Conservation (phyloP, 1,284 basidiomycete species). For the Moesziomyces sp. region DNA sequence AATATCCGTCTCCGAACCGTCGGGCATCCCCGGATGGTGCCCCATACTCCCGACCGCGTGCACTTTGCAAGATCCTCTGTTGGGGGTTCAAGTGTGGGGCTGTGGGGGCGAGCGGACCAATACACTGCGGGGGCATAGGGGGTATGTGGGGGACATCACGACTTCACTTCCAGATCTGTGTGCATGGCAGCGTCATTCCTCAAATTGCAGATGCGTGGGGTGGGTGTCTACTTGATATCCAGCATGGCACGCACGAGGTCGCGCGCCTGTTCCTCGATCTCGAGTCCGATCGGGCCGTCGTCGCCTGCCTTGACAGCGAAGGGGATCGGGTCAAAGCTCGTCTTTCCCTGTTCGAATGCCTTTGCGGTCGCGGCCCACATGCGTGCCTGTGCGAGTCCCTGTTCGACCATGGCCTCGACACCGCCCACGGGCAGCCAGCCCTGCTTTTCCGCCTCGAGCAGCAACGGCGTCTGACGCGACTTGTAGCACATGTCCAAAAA, state of each 20-base stretch:
- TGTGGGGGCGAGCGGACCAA: no score
- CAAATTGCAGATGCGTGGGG: no score
- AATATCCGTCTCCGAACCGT: no score
- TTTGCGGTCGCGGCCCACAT: conserved; percentile 58
- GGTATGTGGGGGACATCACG: no score
- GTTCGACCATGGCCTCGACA: conserved; percentile 68
- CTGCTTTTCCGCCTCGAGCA: conserved; percentile 49
- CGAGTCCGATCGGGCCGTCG: conserved; percentile 38
- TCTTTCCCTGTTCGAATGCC: conserved; percentile 28
- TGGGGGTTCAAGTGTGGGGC: no score
- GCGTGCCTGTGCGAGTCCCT: conserved; percentile 67
- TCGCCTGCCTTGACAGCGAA: conserved; percentile 43
- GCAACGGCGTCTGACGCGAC: conserved; percentile 65
- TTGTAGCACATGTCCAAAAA: conserved; percentile 69
- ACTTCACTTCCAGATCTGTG: no score
- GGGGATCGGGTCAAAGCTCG: conserved; percentile 36
- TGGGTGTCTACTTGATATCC: conserved; percentile 24
- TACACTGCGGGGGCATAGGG: no score
- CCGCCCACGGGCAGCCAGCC: conserved; percentile 63
- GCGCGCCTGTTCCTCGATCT: conserved; percentile 42
- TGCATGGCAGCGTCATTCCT: no score
- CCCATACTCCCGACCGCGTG: no score
- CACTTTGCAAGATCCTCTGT: no score
- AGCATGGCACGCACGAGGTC: conserved; percentile 31
- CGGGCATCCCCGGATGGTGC: no score